Conservation (phyloP, 176 grass and related monocot species). For the Puya raimondii region DNA sequence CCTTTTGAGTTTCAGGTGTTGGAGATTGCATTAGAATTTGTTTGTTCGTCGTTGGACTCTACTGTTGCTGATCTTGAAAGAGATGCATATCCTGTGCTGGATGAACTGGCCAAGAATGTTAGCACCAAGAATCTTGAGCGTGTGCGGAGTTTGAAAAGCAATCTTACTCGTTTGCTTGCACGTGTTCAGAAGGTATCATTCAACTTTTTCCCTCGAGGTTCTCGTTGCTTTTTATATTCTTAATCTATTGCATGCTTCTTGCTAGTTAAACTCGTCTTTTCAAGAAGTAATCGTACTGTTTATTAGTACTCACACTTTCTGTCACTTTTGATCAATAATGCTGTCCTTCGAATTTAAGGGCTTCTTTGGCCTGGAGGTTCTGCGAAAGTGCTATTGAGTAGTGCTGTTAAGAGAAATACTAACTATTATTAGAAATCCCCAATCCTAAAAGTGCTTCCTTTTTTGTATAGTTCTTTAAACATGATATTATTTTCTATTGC, state of each 20-base stretch:
- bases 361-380: too few relatives aligned
- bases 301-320: neutral
- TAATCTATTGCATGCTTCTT: neutral
- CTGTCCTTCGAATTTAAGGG: too few relatives aligned
- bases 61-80: slow-evolving; percentile 70
- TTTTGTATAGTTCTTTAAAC: slow-evolving; percentile 10
- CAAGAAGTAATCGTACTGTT: neutral
- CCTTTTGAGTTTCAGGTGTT: slow-evolving; percentile 99
- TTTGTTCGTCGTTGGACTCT: slow-evolving; percentile 51
- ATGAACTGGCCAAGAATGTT: slow-evolving; percentile 86
- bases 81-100: slow-evolving; percentile 68
- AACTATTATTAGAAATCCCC: too few relatives aligned
- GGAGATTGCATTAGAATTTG: slow-evolving; percentile 66
- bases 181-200: slow-evolving; percentile 80
- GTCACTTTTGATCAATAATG: too few relatives aligned
- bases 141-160: slow-evolving; percentile 82
- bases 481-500: neutral
- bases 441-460: slow-evolving; percentile 11
- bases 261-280: neutral
- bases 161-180: slow-evolving; percentile 82
- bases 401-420: too few relatives aligned
- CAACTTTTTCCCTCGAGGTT: slow-evolving; percentile 13
- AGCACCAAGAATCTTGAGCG: slow-evolving; percentile 91
- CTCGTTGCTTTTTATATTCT: neutral
- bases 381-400: too few relatives aligned